Conservation (phyloP, 306 rosid species). For the Ammopiptanthus mongolicus region DNA sequence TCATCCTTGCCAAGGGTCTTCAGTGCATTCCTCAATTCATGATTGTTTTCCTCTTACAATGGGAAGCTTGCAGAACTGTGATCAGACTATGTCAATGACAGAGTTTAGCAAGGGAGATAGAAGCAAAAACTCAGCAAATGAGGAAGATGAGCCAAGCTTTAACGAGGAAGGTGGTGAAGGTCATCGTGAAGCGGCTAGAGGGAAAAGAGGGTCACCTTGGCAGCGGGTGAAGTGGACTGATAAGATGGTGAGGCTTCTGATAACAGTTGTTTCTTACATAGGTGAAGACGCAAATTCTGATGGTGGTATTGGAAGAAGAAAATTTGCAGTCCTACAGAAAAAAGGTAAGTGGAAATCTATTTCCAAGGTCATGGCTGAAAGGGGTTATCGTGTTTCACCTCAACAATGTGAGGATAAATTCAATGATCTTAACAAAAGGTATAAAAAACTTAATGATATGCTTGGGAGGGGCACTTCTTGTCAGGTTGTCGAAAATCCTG, state of each 20-base stretch:
- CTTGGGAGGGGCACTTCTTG: conserved; percentile 93
- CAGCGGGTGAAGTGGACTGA: conserved; percentile 92
- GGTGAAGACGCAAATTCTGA: conserved; percentile 62
- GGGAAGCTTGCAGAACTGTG: conserved; percentile 55
- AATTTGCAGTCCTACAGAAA: conserved; percentile 58
- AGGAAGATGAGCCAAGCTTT: conserved; percentile 71
- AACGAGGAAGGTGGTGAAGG: conserved; percentile 62
- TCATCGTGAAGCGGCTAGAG: conserved; percentile 43
- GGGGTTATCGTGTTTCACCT: conserved; percentile 81
- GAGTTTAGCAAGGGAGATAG: conserved; percentile 69
- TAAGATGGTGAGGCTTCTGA: conserved; percentile 88
- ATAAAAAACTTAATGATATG: conserved; percentile 81
- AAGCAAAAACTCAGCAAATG: conserved; percentile 65
- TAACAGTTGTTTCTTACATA: conserved; percentile 80
- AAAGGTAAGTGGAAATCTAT: conserved; percentile 93
- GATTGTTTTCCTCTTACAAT: conserved; percentile 65
- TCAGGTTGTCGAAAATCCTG: conserved; percentile 83
- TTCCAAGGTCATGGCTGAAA: conserved; percentile 92
- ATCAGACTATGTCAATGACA: conserved; percentile 43
- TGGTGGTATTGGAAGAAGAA: conserved; percentile 58
- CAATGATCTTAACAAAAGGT: conserved; percentile 89
- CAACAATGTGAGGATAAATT: conserved; percentile 98
- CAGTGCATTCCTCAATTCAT: conserved; percentile 43
- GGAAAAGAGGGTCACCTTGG: conserved; percentile 73
- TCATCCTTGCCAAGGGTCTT: conserved; percentile 51